Percentiles rank a stretch among this genome's conserved stretches.
phyloP scores from a whole-genome alignment of 2,329 filamentous ascomycete genomes.

The Alternaria solani region DNA sequence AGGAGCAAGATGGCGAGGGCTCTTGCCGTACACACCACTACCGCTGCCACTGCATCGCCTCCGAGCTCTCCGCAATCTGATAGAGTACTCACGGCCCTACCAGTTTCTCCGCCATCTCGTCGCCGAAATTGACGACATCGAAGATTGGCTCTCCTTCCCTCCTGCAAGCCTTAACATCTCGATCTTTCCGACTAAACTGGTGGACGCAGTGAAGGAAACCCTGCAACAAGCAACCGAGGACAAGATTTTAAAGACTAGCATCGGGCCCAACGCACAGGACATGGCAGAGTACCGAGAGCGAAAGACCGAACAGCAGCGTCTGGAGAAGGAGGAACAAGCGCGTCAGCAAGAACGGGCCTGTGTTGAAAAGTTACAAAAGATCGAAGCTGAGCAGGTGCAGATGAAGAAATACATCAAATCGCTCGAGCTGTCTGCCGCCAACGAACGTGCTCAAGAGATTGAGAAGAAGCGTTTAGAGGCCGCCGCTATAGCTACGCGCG shows the following conservation, averaged over 20 bases:
- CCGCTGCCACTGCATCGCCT: conserved; percentile 8
- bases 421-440: background rate
- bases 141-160: conserved; percentile 10
- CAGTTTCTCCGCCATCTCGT: background rate
- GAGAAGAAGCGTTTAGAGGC: background rate
- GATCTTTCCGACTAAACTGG: background rate
- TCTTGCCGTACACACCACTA: conserved; percentile 10
- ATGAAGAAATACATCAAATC: background rate
- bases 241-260: background rate
- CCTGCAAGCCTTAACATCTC: background rate
- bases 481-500: background rate
- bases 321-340: background rate
- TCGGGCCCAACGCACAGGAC: background rate
- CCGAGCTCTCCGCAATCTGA: background rate
- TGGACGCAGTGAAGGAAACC: background rate
- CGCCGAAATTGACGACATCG: conserved; percentile 6
- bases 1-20: conserved; percentile 5
- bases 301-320: background rate
- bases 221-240: background rate
- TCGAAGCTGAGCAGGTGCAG: background rate
- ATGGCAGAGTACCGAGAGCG: background rate
- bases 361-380: background rate
- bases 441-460: background rate
- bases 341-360: background rate
- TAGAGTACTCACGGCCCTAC: background rate